These are phyloP conservation scores for Globisporangium spiculum DNA, from an alignment of 352 stramenopile genomes.

Conservation along the genomic window DNA sequence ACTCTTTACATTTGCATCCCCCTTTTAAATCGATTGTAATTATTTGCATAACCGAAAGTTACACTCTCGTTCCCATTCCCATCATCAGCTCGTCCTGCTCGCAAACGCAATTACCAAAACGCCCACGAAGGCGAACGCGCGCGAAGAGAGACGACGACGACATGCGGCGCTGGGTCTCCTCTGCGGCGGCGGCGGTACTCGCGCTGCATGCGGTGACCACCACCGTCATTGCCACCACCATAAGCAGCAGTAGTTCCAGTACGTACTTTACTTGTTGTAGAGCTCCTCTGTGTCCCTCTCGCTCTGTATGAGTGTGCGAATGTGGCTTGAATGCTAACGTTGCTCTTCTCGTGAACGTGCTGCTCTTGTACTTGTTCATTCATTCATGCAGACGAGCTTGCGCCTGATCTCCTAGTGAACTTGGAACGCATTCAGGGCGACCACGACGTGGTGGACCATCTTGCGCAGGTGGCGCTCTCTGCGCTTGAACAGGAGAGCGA, in stretches of 20 bases:
- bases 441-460: conserved; percentile 28
- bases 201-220: neutral
- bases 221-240: neutral
- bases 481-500: conserved; percentile 23
- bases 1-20: neutral
- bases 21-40: neutral
- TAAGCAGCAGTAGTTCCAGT: conserved; percentile 4
- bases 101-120: conserved; percentile 1
- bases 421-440: conserved; percentile 29
- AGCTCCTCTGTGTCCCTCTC: neutral
- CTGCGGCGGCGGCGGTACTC: neutral
- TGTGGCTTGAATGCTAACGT: neutral
- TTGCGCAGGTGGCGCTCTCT: conserved; percentile 44
- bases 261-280: neutral
- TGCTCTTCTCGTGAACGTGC: neutral
- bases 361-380: conserved; percentile 4
- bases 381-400: neutral
- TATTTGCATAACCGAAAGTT: neutral
- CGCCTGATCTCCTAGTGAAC: conserved; percentile 15
- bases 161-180: conserved; percentile 5
- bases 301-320: neutral
- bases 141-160: neutral
- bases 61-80: neutral
- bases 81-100: neutral
- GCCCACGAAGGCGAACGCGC: neutral